Percentiles rank a stretch among this genome's conserved stretches.
These are phyloP conservation scores for Candida nitratophila DNA, from an alignment of 805 yeast species.

Conservation along the genomic window DNA sequence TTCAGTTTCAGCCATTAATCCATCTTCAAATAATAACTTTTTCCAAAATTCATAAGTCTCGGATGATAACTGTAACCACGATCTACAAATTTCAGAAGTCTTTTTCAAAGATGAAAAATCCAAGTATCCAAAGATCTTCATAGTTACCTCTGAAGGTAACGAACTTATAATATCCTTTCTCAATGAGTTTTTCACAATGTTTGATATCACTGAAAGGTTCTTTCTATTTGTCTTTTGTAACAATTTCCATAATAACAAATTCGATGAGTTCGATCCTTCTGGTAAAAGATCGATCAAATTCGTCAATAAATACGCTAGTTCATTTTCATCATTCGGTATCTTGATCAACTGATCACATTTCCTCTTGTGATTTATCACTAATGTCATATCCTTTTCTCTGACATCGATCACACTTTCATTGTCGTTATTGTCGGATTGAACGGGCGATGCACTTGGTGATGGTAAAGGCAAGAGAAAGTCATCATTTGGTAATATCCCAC, in stretches of 20 bases:
- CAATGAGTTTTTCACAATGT: constrained; percentile 45
- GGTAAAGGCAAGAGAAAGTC: constrained; percentile 50
- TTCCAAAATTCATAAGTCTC: constrained; percentile 66
- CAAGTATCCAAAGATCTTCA: constrained; percentile 55
- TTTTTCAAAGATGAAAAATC: constrained; percentile 56
- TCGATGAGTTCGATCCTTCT: constrained; percentile 40
- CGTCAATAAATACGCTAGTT: constrained; percentile 31
- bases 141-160: constrained; percentile 70
- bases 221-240: constrained; percentile 53
- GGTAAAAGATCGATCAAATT: constrained; percentile 32
- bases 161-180: constrained; percentile 65
- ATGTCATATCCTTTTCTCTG: background rate
- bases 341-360: background rate
- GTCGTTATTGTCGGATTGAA: constrained; percentile 21
- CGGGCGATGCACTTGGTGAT: constrained; percentile 61
- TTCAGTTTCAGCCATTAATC: constrained; percentile 46
- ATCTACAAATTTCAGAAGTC: constrained; percentile 55
- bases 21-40: constrained; percentile 53
- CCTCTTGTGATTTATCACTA: constrained; percentile 6
- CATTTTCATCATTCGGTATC: constrained; percentile 9
- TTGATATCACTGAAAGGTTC: constrained; percentile 53
- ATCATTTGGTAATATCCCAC: constrained; percentile 8
- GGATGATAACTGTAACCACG: constrained; percentile 64
- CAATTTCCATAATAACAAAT: constrained; percentile 38
- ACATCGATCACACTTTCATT: background rate